These are phyloP conservation scores for Aureobasidium sp. DNA, from an alignment of 2,329 filamentous ascomycete species.

Conservation along the genomic window DNA sequence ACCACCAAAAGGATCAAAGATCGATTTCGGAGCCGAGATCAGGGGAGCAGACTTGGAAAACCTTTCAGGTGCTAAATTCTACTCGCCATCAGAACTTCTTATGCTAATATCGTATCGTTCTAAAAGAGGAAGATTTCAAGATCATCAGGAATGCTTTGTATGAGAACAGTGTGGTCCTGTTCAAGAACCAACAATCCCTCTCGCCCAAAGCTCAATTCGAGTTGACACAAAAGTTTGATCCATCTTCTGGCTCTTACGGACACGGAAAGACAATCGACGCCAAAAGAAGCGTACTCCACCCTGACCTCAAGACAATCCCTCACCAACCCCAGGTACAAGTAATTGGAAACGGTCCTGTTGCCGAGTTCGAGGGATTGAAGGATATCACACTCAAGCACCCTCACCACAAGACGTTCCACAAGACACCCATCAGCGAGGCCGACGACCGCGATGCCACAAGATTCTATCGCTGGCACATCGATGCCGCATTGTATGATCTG, in stretches of 20 bases:
- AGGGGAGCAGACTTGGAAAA: conserved; percentile 26
- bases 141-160: conserved; percentile 60
- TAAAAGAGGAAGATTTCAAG: conserved; percentile 55
- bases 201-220: conserved; percentile 67
- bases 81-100: background rate
- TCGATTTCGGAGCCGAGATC: conserved; percentile 26
- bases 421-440: conserved; percentile 54
- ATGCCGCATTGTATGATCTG: conserved; percentile 68
- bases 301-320: conserved; percentile 72
- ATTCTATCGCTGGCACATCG: conserved; percentile 76
- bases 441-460: conserved; percentile 52
- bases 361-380: conserved; percentile 62
- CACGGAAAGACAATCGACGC: conserved; percentile 68
- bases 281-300: conserved; percentile 61
- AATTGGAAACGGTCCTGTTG: conserved; percentile 67
- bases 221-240: conserved; percentile 68
- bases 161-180: conserved; percentile 60
- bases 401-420: conserved; percentile 72
- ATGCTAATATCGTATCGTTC: background rate
- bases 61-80: conserved; percentile 15
- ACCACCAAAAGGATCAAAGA: conserved; percentile 19
- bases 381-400: conserved; percentile 65
- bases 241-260: conserved; percentile 57
- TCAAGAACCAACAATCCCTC: conserved; percentile 59
- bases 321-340: conserved; percentile 75